phyloP scores from a whole-genome alignment of 192 early-diverging fungal genomes.

The Phlyctochytrium arcticum region DNA sequence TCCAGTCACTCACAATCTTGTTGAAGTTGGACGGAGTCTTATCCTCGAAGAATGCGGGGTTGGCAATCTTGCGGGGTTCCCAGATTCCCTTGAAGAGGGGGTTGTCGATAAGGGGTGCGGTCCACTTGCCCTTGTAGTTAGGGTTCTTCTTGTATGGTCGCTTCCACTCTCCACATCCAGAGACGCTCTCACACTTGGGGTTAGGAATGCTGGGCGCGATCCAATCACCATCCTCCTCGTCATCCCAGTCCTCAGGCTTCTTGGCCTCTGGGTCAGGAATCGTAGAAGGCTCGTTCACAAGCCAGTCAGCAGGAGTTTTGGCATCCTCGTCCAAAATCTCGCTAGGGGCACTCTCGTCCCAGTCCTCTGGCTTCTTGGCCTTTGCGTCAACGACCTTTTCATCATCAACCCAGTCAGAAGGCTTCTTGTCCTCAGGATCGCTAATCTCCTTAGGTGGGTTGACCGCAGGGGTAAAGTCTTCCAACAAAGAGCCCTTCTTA shows the following conservation, averaged over 20 bases:
- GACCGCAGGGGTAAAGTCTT: constrained; percentile 77
- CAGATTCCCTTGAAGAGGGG: constrained; percentile 90
- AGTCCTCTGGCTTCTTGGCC: constrained; percentile 72
- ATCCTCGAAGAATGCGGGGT: constrained; percentile 85
- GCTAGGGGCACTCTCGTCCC: constrained; percentile 85
- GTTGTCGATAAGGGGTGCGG: constrained; percentile 79
- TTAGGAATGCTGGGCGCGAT: constrained; percentile 70
- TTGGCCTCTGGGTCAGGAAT: constrained; percentile 74
- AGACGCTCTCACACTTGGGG: constrained; percentile 73
- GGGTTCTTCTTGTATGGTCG: constrained; percentile 84
- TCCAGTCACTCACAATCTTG: constrained; percentile 52
- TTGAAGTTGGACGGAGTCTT: constrained; percentile 69
- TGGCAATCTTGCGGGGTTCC: constrained; percentile 78
- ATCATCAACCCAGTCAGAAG: constrained; percentile 82
- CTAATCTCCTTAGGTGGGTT: constrained; percentile 75
- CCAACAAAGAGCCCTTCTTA: constrained; percentile 67
- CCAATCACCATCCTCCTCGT: constrained; percentile 94
- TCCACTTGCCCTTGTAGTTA: constrained; percentile 90
- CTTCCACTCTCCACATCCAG: constrained; percentile 79
- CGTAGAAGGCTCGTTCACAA: constrained; percentile 69
- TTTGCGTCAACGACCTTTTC: constrained; percentile 79
- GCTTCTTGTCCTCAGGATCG: constrained; percentile 75
- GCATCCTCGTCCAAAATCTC: constrained; percentile 75
- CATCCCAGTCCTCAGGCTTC: constrained; percentile 88
- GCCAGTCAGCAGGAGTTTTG: constrained; percentile 81